phyloP scores from a whole-genome alignment of 768 basidiomycete genomes.

The Trichaptum fuscoviolaceum region DNA sequence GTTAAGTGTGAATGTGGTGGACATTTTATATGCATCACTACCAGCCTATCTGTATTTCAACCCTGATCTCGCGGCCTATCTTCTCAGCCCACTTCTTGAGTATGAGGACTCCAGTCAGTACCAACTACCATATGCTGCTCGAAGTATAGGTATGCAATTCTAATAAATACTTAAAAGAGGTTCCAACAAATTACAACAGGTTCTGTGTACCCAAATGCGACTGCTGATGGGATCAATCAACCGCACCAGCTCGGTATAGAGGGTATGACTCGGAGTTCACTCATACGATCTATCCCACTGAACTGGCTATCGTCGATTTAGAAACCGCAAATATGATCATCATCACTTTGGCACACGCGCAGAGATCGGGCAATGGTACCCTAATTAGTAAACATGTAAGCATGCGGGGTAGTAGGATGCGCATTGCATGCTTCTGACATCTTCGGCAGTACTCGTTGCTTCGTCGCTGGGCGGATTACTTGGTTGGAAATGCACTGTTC shows the following conservation, averaged over 20 bases:
- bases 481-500: constrained; percentile 33
- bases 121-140: constrained; percentile 13
- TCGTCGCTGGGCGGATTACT: constrained; percentile 9
- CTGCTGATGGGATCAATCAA: neutral
- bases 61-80: constrained; percentile 8
- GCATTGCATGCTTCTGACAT: neutral
- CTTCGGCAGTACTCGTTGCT: constrained; percentile 7
- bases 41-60: constrained; percentile 16
- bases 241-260: neutral
- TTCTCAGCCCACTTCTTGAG: constrained; percentile 17
- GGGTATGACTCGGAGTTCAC: neutral
- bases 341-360: constrained; percentile 4
- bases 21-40: constrained; percentile 15
- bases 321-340: constrained; percentile 1
- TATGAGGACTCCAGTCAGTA: constrained; percentile 16
- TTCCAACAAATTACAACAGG: constrained; percentile 8
- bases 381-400: constrained; percentile 1
- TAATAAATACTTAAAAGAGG: neutral
- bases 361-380: neutral
- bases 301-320: constrained; percentile 10
- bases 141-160: constrained; percentile 15
- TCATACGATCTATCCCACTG: neutral
- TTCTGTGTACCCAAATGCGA: constrained; percentile 1
- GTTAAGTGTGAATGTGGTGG: constrained; percentile 15
- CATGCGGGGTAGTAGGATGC: neutral